phyloP scores from a whole-genome alignment of 805 yeast species.

The Lipomyces lipofer region DNA sequence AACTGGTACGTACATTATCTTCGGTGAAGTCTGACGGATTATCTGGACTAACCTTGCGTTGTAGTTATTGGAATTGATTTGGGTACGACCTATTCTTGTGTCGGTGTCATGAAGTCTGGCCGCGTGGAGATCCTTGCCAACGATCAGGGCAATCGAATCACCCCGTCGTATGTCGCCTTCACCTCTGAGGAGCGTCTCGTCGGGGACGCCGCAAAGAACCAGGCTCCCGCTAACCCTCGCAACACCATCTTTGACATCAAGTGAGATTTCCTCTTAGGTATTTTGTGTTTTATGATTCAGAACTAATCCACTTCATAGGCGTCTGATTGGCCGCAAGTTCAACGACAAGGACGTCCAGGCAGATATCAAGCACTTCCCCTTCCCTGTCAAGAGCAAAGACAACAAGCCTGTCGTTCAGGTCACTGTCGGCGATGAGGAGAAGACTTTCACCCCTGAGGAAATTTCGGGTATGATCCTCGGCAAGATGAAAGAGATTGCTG shows the following conservation, averaged over 20 bases:
- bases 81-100: constrained; percentile 98
- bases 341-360: constrained; percentile 73
- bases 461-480: constrained; percentile 87
- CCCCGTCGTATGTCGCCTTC: constrained; percentile 96
- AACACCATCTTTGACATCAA: constrained; percentile 91
- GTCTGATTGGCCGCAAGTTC: constrained; percentile 85
- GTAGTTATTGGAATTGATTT: constrained; percentile 87
- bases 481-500: constrained; percentile 95
- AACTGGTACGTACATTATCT: constrained; percentile 34
- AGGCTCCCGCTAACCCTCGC: constrained; percentile 92
- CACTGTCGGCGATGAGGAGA: constrained; percentile 80
- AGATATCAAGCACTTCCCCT: constrained; percentile 88
- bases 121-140: constrained; percentile 94
- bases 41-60: not conserved
- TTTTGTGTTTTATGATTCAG: not conserved
- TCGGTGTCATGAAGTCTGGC: constrained; percentile 80
- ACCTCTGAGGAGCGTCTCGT: constrained; percentile 92
- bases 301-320: no score
- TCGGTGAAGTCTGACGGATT: no score
- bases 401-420: constrained; percentile 89
- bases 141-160: constrained; percentile 98
- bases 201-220: constrained; percentile 98
- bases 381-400: constrained; percentile 68
- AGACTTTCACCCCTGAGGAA: constrained; percentile 92
- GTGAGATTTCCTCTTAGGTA: constrained; percentile 39